These are phyloP conservation scores for Ananas comosus DNA, from an alignment of 176 grass and related monocot genomes.

Conservation along the genomic window DNA sequence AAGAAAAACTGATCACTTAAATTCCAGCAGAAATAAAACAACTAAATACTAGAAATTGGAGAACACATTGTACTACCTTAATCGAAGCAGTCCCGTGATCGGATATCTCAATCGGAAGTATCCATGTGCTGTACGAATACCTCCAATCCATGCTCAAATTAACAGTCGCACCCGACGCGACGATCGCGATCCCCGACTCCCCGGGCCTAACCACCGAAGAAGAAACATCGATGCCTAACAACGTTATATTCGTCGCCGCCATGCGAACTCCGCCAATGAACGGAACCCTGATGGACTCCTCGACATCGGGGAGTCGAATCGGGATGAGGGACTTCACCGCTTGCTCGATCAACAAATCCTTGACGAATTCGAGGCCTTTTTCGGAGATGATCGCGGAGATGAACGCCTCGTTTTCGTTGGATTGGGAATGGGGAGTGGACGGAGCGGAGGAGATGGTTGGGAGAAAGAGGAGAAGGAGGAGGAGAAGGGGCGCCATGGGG, in stretches of 20 bases:
- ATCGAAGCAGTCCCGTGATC: constrained; percentile 68
- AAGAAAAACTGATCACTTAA: neutral
- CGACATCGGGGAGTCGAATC: constrained; percentile 57
- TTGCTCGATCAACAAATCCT: constrained; percentile 59
- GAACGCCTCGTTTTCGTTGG: constrained; percentile 17
- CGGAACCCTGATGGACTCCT: constrained; percentile 48
- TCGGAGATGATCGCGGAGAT: constrained; percentile 69
- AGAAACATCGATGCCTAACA: constrained; percentile 30
- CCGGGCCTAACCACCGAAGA: constrained; percentile 42
- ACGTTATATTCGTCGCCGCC: constrained; percentile 43
- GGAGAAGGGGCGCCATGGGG: constrained; percentile 18
- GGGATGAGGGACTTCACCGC: constrained; percentile 41
- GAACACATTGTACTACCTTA: constrained; percentile 39
- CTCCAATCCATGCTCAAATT: constrained; percentile 71
- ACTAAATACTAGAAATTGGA: neutral
- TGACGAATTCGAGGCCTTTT: constrained; percentile 71
- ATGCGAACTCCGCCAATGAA: constrained; percentile 51
- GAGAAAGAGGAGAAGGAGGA: constrained; percentile 24
- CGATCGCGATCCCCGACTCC: constrained; percentile 58
- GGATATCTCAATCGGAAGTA: constrained; percentile 45
- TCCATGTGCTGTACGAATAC: constrained; percentile 58
- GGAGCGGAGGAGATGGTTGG: constrained; percentile 1
- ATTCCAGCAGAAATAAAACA: neutral
- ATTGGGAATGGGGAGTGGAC: neutral
- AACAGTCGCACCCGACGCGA: constrained; percentile 53